Evolutionary conservation across 768 basidiomycete genomes (phyloP).

Genomic region (Trametes cubensis): DNA sequence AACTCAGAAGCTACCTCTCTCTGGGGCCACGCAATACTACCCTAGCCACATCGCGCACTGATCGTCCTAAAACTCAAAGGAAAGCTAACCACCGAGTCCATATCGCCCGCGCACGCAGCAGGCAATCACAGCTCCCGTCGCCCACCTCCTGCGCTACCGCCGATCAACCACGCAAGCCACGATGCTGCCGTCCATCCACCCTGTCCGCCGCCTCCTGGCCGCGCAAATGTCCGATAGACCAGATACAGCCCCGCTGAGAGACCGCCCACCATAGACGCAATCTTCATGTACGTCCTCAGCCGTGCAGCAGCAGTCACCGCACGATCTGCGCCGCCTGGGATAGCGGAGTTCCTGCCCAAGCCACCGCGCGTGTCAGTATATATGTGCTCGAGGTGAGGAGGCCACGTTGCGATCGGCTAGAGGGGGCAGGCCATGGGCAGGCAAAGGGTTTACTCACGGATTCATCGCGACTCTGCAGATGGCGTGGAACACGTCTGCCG

Average conservation of each 20-base stretch:
- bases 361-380: constrained; percentile 17
- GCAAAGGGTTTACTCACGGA: constrained; percentile 51
- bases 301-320: constrained; percentile 69
- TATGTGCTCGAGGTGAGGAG: constrained; percentile 3
- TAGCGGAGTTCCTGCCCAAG: constrained; percentile 31
- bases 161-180: constrained; percentile 71
- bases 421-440: background rate
- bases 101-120: background rate
- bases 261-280: constrained; percentile 76
- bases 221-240: constrained; percentile 66
- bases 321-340: constrained; percentile 81
- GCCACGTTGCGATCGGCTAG: constrained; percentile 15
- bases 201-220: constrained; percentile 57
- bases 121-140: constrained; percentile 47
- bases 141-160: constrained; percentile 39
- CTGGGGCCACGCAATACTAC: background rate
- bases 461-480: constrained; percentile 85
- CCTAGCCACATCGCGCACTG: background rate
- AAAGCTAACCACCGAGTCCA: constrained; percentile 1
- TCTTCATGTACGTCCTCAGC: constrained; percentile 69
- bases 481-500: constrained; percentile 84
- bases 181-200: constrained; percentile 54
- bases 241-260: constrained; percentile 72
- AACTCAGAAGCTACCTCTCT: constrained; percentile 16
- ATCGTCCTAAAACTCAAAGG: background rate